phyloP scores from a whole-genome alignment of 139 green algal genomes.

The Haematococcus sp. region DNA sequence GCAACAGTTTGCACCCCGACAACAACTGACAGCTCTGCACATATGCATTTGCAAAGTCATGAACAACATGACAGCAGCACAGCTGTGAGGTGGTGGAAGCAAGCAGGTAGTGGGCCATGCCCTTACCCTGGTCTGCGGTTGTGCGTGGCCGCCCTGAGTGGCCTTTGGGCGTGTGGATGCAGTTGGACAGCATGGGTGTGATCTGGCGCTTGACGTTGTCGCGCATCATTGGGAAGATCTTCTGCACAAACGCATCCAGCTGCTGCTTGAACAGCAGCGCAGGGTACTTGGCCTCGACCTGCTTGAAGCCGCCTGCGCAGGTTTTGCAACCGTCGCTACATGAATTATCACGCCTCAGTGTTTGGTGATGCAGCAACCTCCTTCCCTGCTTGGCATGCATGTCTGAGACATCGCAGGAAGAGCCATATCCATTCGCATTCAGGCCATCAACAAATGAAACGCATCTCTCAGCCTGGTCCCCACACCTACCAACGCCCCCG shows the following conservation, averaged over 20 bases:
- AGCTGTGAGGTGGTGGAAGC: neutral
- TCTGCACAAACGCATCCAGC: conserved; percentile 96
- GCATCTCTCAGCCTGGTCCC: too few relatives aligned
- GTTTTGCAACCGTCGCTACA: neutral
- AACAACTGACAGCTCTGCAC: too few relatives aligned
- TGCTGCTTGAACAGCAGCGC: conserved; percentile 99
- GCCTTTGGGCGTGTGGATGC: conserved; percentile 79
- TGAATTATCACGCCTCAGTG: too few relatives aligned
- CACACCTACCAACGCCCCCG: conserved; percentile 61
- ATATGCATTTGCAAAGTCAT: too few relatives aligned
- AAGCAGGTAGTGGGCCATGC: neutral
- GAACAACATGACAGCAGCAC: too few relatives aligned
- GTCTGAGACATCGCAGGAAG: neutral
- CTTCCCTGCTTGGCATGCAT: neutral
- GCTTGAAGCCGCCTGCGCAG: conserved; percentile 52
- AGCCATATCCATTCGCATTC: too few relatives aligned
- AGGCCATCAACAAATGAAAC: too few relatives aligned
- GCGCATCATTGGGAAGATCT: conserved; percentile 96
- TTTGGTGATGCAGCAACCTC: neutral
- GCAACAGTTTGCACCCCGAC: too few relatives aligned
- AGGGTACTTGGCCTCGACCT: conserved; percentile 98
- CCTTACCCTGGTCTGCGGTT: conserved; percentile 5
- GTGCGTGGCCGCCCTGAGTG: neutral
- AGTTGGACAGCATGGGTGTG: conserved; percentile 71
- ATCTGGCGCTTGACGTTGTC: conserved; percentile 99